Conservation (phyloP, 331 rosid species). For the Prunus yedoensis region DNA sequence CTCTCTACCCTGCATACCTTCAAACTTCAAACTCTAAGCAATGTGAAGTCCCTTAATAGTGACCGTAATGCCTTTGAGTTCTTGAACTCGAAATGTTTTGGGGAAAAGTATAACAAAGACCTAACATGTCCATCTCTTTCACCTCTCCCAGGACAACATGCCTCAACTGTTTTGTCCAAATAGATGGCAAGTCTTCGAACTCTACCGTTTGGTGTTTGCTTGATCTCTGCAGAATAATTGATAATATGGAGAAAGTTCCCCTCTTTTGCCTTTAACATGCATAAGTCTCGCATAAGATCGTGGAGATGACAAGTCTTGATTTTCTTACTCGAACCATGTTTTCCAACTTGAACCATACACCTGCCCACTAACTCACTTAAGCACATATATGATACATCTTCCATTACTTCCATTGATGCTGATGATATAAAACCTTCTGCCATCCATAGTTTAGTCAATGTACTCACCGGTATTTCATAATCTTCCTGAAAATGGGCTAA, state of each 20-base stretch:
- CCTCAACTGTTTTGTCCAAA: background rate
- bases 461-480: background rate
- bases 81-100: too few species aligned
- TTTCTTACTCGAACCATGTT: background rate
- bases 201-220: background rate
- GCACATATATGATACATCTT: background rate
- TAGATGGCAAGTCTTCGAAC: constrained; percentile 41
- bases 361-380: background rate
- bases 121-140: background rate
- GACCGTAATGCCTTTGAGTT: too few species aligned
- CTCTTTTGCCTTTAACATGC: too few species aligned
- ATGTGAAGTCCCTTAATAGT: too few species aligned
- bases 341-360: constrained; percentile 13
- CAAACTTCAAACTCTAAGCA: too few species aligned
- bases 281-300: too few species aligned
- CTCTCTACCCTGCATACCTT: too few species aligned
- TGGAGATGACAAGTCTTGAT: constrained; percentile 3
- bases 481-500: constrained; percentile 1
- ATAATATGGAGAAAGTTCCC: background rate
- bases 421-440: constrained; percentile 17
- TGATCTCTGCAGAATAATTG: background rate
- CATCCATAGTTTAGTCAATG: background rate
- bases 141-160: background rate
- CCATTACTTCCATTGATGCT: background rate
- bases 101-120: background rate